Evolutionary conservation across 2,329 filamentous ascomycete species (phyloP), one percentile per base, ranked within the genome.

Genomic region (Chalara sp.): DNA sequence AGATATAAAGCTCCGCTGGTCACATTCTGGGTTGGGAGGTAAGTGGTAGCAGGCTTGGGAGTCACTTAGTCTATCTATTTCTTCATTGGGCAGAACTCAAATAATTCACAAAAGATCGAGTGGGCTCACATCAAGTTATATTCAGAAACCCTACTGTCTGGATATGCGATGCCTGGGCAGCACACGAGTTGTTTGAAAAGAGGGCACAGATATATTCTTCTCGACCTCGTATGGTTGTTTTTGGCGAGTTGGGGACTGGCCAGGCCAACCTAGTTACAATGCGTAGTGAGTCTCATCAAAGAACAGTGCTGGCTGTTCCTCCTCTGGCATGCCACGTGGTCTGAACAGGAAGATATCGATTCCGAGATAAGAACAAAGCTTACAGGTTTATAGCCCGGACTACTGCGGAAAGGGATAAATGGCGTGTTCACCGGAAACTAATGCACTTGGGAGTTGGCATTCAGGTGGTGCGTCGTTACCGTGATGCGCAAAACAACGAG

Each of bases 401-500:
- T 37, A n/a, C 8, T 37, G 35, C 35, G 2, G 35, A 37, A n/a
- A 37, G 8, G 35, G n/a, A n/a, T 37, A 65, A 68, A 32, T 78
- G 73, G 72, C 68, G 65, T 40, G 56, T 70, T 8, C 63, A 74
- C 32, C 65, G 73, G 21, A 71, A 68, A 45, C 59, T 75, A 12
- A 59, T 71, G 7, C 68, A 70, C 50, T 67, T 71, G 33, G 69
- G 74, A 6, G 65, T 78, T 31, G 74, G 69, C 10, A 69, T 72
- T 4, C 68, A 66, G 43, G 68, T 70, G 1, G 57, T 75, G 39
- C 60, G 68, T 13, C 60, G 70, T 11, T 78, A 78, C 58, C 73
- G 71, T 54, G 67, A 69, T 2, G 66, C 74, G 1, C 76, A 78
- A 58, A 72, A 74, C 32, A 69, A 75, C 6, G 74, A 78, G 54